Evolutionary conservation across 129 eudicot genomes (phyloP).

Genomic region (Helianthus annuus): HanXRQr2.0-SUNRISE NC_035442.2:57092649-57093148

Average conservation of each 20-base stretch:
- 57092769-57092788: constrained; percentile 68
- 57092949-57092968: too few species aligned
- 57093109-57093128: too few species aligned
- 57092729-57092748: constrained; percentile 85
- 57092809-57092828: constrained; percentile 90
- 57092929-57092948: too few species aligned
- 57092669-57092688: background rate
- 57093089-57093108: too few species aligned
- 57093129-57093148: too few species aligned
- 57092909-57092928: too few species aligned
- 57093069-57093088: too few species aligned
- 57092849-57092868: constrained; percentile 3
- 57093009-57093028: too few species aligned
- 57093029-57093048: too few species aligned
- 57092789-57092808: constrained; percentile 76
- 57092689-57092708: background rate
- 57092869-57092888: background rate
- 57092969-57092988: too few species aligned
- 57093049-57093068: too few species aligned
- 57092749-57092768: constrained; percentile 90
- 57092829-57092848: constrained; percentile 50
- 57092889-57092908: background rate
- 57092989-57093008: too few species aligned
- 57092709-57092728: constrained; percentile 37
- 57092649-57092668: constrained; percentile 8